Evolutionary conservation across 108 stramenopile genomes (phyloP).

Genomic region (Cyclotella atomus): DNA sequence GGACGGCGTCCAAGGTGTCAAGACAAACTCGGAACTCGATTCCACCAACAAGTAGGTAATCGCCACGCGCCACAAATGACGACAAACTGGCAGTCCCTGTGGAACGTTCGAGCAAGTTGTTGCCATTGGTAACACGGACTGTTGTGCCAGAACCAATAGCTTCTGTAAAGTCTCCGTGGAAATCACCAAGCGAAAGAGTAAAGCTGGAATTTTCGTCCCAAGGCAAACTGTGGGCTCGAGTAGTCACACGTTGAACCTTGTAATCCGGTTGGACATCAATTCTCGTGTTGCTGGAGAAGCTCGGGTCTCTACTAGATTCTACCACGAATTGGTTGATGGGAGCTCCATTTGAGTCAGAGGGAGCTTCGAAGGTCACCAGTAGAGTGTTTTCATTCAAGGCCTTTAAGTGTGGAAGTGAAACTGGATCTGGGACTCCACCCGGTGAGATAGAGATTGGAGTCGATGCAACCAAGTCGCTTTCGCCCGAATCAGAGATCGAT

Average conservation of each 20-base stretch:
- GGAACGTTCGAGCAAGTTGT: conserved; percentile 27
- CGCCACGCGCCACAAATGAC: conserved; percentile 54
- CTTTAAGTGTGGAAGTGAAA: conserved; percentile 33
- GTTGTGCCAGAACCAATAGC: conserved; percentile 46
- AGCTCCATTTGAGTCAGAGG: conserved; percentile 54
- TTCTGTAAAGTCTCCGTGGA: conserved; percentile 60
- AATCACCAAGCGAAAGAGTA: conserved; percentile 66
- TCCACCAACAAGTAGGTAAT: conserved; percentile 59
- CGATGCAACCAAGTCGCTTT: conserved; percentile 33
- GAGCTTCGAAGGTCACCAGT: conserved; percentile 48
- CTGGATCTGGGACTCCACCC: conserved; percentile 47
- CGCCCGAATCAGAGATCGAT: conserved; percentile 50
- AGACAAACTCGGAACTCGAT: conserved; percentile 65
- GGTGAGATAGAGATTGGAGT: conserved; percentile 26
- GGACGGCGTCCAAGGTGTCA: conserved; percentile 19
- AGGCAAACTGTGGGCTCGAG: conserved; percentile 64
- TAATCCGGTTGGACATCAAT: conserved; percentile 31
- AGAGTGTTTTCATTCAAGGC: conserved; percentile 40
- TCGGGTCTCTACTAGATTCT: conserved; percentile 50
- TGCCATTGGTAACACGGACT: conserved; percentile 25
- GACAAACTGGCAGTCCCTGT: conserved; percentile 39
- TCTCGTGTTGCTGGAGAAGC: conserved; percentile 41
- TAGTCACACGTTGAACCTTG: conserved; percentile 58
- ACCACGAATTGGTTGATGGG: conserved; percentile 52
- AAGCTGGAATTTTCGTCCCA: conserved; percentile 55